Evolutionary conservation across 129 eudicot species (phyloP), one percentile per base, ranked within the genome.

Genomic region (Arctium minus): DNA sequence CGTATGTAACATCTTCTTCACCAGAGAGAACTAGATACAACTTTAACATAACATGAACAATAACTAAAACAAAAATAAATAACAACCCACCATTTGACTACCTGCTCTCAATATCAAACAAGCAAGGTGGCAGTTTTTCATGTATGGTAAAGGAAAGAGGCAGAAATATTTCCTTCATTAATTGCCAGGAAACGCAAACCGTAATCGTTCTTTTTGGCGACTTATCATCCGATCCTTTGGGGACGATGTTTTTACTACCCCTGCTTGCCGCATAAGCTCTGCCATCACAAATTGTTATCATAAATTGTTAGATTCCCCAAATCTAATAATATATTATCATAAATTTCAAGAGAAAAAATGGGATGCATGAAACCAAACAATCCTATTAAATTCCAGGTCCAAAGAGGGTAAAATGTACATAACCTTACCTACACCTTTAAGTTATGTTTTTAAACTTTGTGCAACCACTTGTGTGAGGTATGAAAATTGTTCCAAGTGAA

Each of bases 231-330:
- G 92, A 77, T 89, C 92, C 80, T 86, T 92, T n/a, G 97, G 98
- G 40, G 98, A 92, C 53, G 94, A 81, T 76, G 97, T 86, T 80
- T 92, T 94, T 17, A 75, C 93, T 17, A 85, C 79, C 6, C 98
- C 96, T 22, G 94, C 92, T 85, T 89, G 98, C 42, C 98, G 91
- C 88, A 87, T 71, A 75, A 88, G 76, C 86, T 92, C 98, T 90
- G 98, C 65, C 79, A 71, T 72, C 42, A 46, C 39, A 77, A n/a
- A n/a, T 38, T 73, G 50, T 42, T 32, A 74, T 18, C 5, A 60
- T 27, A 22, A 12, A 46, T 3, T 40, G 36, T 42, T 30, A 8
- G 31, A 44, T 9, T 36, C 56, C 56, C 15, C 56, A 9, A 10
- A 46, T 46, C 56, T 46, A 42, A 40, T 6, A 40, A 40, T 40